A percentile compares a stretch with the other conserved stretches of the same genome.
These are phyloP conservation scores for Alternaria postmessia DNA, from an alignment of 2,329 filamentous ascomycete genomes.

Conservation along the genomic window DNA sequence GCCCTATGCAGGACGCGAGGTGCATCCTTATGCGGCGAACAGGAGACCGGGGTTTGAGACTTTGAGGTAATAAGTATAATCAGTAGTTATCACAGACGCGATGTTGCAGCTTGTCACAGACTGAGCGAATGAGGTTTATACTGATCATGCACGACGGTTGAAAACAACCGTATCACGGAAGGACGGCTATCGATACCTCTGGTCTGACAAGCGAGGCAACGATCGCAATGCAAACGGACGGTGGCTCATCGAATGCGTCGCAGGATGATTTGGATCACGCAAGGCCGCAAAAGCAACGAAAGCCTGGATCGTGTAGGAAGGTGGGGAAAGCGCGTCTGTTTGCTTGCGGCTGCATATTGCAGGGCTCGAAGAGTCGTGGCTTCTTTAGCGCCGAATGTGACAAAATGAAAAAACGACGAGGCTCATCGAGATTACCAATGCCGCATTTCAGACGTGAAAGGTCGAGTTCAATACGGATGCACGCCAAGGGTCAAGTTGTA, in stretches of 20 bases:
- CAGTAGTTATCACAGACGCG: background rate
- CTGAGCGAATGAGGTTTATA: background rate
- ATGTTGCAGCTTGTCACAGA: background rate
- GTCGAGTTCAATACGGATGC: background rate
- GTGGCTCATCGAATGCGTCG: background rate
- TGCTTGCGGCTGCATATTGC: constrained; percentile 1
- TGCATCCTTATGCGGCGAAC: background rate
- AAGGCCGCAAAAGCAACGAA: background rate
- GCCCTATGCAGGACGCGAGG: background rate
- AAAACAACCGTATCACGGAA: constrained; percentile 1
- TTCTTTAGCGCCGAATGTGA: constrained; percentile 12
- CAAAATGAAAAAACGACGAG: constrained; percentile 20
- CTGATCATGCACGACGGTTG: constrained; percentile 1
- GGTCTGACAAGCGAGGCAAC: background rate
- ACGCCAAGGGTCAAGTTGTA: too few relatives aligned
- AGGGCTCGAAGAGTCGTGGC: constrained; percentile 7
- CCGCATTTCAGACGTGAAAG: background rate
- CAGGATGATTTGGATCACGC: background rate
- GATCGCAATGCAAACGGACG: background rate
- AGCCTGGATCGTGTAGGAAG: background rate
- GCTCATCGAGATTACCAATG: constrained; percentile 4
- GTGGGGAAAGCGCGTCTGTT: constrained; percentile 4
- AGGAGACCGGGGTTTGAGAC: background rate
- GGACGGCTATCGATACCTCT: constrained; percentile 2
- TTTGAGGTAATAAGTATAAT: background rate